Percentiles rank a stretch among this genome's conserved stretches.
phyloP scores from a whole-genome alignment of 306 rosid genomes.

The Inga leiocalycina region DNA sequence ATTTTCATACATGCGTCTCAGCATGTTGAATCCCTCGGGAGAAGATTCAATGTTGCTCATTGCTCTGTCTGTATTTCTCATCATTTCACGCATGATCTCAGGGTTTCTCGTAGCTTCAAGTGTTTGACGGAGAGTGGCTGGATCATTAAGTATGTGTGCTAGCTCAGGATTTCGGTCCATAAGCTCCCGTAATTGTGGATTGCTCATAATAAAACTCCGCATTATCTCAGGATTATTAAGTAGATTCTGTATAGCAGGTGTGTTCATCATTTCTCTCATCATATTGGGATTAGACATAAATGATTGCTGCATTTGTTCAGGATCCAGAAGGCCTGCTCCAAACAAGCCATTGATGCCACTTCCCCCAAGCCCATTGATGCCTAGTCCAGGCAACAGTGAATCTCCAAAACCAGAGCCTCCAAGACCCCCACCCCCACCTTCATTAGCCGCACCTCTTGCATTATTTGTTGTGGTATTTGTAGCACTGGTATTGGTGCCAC shows the following conservation, averaged over 20 bases:
- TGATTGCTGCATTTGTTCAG: conserved; percentile 84
- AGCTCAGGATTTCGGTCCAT: conserved; percentile 87
- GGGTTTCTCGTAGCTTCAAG: conserved; percentile 92
- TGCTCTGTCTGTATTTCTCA: conserved; percentile 91
- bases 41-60: conserved; percentile 93
- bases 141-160: conserved; percentile 86
- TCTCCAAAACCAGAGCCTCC: conserved; percentile 67
- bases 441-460: conserved; percentile 55
- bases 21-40: conserved; percentile 93
- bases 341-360: conserved; percentile 57
- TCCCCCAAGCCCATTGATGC: conserved; percentile 56
- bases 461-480: conserved; percentile 51
- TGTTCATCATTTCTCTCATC: conserved; percentile 78
- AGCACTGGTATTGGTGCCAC: conserved; percentile 49
- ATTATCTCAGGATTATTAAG: conserved; percentile 72
- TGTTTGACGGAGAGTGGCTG: conserved; percentile 79
- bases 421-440: conserved; percentile 55
- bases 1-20: conserved; percentile 93
- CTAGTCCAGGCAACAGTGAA: conserved; percentile 69
- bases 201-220: conserved; percentile 76
- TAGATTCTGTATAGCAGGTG: conserved; percentile 74
- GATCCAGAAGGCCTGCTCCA: conserved; percentile 67
- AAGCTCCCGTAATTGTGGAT: conserved; percentile 88
- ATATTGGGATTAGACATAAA: conserved; percentile 65
- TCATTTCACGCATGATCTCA: conserved; percentile 95